Base-by-base conservation (phyloP, 2,329 filamentous ascomycete species). In the Alternaria brassicae region DNA sequence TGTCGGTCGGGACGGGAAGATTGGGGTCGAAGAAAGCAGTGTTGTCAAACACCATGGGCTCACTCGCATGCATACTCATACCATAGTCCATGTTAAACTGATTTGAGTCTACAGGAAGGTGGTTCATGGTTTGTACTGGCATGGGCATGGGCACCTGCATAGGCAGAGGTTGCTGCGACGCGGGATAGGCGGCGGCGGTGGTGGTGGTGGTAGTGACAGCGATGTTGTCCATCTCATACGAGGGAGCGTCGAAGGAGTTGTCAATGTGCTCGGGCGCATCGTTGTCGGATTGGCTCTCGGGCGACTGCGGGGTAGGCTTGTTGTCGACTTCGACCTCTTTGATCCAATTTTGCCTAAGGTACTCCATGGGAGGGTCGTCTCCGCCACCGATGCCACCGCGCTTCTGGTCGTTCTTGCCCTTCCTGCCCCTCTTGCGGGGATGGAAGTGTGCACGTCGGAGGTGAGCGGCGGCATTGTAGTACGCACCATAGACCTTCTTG, bases 381-480 rank as follows among this genome's bases (percentile, higher is more conserved):
- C 86, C 86, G 37, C 86, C 86, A 9, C 85, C 86, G 66, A 87
- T 88, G 23, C 86, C 86, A 48, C 86, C 86, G 47, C 86, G 80
- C 67, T 85, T 83, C 75, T 88, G 84, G 61, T 84, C 85, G 57
- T 84, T 83, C 71, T 86, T 86, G 45, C 83, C 83, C 68, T 81
- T 81, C 48, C 85, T 79, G 8, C 85, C 86, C 21, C 85, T 81
- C 73, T 86, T 85, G 66, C 85, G 84, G 1, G 86, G 89, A 72
- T 90, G 91, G 83, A 97, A 98, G 76, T 98, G 94, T 0, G 90
- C 90, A 49, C 94, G 88, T 40, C 93, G 86, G 8, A 98, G 84
- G 75, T 98, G 94, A 0, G 93, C 94, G 0, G 93, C 93, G 0
- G 93, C 94, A 71, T 98, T 98, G 80, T 98, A 97, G 80, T 97